Conservation (phyloP, 164 flowering plant genomes). For the Piper longum region DNA sequence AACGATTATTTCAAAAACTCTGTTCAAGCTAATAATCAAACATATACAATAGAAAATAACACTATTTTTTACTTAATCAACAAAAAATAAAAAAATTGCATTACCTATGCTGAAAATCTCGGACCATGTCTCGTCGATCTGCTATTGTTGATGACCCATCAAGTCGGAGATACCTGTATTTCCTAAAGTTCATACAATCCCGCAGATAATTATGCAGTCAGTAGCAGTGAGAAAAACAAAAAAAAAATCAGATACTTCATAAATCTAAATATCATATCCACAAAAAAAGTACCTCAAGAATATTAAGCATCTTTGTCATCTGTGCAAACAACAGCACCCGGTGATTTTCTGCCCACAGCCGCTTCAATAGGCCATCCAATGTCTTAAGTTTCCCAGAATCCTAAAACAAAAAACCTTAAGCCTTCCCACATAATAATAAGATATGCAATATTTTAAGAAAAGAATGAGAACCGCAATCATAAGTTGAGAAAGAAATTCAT, state of each 20-base stretch:
- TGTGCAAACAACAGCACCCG: slow-evolving; percentile 96
- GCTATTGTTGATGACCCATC: slow-evolving; percentile 97
- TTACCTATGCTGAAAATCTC: slow-evolving; percentile 89
- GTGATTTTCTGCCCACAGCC: slow-evolving; percentile 83
- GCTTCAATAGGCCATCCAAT: slow-evolving; percentile 79
- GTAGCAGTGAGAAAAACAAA: neutral
- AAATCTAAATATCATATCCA: neutral
- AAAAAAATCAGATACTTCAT: neutral
- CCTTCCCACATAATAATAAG: neutral
- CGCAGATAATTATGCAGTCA: slow-evolving; percentile 17
- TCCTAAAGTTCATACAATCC: slow-evolving; percentile 98
- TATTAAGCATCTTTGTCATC: slow-evolving; percentile 98
- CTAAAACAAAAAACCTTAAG: slow-evolving; percentile 15
- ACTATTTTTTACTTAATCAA: no score
- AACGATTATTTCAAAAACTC: no score
- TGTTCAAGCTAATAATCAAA: no score
- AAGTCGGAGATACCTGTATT: slow-evolving; percentile 79
- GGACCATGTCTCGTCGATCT: slow-evolving; percentile 98
- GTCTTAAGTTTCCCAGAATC: slow-evolving; percentile 99
- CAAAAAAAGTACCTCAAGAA: slow-evolving; percentile 68
- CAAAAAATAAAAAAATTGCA: neutral
- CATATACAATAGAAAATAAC: no score
- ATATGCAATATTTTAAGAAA: no score
- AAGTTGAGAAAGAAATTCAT: no score
- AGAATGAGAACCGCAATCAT: neutral